Evolutionary conservation across 345 rosid genomes (phyloP).

Genomic region (Camelina hispida): DNA sequence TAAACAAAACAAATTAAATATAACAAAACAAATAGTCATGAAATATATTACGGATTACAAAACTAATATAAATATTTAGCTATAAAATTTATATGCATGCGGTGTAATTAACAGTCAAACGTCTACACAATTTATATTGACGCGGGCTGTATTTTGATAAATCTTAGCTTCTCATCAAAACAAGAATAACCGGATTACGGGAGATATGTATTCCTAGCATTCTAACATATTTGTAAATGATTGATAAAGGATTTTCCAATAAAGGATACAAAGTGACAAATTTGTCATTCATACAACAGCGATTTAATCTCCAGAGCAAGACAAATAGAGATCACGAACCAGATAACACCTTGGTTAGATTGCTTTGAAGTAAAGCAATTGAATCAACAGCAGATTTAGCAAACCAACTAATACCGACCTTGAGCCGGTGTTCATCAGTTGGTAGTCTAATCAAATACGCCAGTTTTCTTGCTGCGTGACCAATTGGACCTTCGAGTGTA

Average conservation of each 20-base stretch:
- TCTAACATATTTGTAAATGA: too few relatives aligned
- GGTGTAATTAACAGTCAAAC: too few relatives aligned
- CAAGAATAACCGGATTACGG: too few relatives aligned
- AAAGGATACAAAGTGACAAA: slow-evolving; percentile 22
- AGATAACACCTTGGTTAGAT: slow-evolving; percentile 65
- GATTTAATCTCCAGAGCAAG: background rate
- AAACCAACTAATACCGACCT: slow-evolving; percentile 94
- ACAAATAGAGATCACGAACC: slow-evolving; percentile 43
- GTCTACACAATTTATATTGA: too few relatives aligned
- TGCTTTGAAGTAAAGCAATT: slow-evolving; percentile 73
- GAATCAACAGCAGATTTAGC: slow-evolving; percentile 78
- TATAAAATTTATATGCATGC: too few relatives aligned
- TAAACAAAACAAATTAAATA: too few relatives aligned
- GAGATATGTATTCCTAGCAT: too few relatives aligned
- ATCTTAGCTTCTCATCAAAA: too few relatives aligned
- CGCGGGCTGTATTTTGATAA: too few relatives aligned
- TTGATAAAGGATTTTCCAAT: background rate
- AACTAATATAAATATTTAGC: too few relatives aligned
- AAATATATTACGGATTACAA: too few relatives aligned
- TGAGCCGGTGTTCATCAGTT: slow-evolving; percentile 87
- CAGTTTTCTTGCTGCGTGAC: slow-evolving; percentile 85
- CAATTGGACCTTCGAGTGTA: slow-evolving; percentile 86
- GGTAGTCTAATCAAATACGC: slow-evolving; percentile 89
- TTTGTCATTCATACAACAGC: slow-evolving; percentile 4
- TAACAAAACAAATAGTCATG: too few relatives aligned